Percentiles rank a stretch among this genome's conserved stretches.
Conservation (phyloP, 2,329 filamentous ascomycete genomes). For the Cordyceps pruinosa region DNA sequence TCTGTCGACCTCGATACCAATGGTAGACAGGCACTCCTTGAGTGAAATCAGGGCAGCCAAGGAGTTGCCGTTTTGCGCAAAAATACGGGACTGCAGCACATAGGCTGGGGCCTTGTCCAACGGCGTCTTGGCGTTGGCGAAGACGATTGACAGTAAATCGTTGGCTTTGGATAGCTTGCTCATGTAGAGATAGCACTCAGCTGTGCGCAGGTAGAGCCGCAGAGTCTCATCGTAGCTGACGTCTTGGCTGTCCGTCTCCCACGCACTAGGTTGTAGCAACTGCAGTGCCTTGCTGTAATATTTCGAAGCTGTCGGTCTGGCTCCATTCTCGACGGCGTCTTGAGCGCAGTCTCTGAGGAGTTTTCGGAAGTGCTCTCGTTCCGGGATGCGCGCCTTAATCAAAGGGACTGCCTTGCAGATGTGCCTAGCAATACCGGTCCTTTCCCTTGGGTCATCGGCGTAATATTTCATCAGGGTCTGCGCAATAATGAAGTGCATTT, state of each 20-base stretch:
- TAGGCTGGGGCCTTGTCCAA: conserved; percentile 79
- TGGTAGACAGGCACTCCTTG: conserved; percentile 61
- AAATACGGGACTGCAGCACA: conserved; percentile 74
- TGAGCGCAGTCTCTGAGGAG: conserved; percentile 74
- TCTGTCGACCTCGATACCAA: conserved; percentile 60
- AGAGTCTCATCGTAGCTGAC: conserved; percentile 82
- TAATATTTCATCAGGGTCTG: conserved; percentile 72
- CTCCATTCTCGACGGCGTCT: conserved; percentile 72
- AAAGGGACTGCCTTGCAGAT: conserved; percentile 71
- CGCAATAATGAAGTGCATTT: conserved; percentile 89
- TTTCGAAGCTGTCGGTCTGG: conserved; percentile 71
- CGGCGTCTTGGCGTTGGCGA: conserved; percentile 60
- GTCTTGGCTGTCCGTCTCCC: conserved; percentile 63
- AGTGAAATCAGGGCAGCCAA: conserved; percentile 61
- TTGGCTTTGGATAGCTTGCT: conserved; percentile 62
- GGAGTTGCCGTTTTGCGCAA: conserved; percentile 66
- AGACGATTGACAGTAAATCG: conserved; percentile 61
- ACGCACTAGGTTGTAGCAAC: conserved; percentile 73
- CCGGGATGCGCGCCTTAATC: conserved; percentile 58
- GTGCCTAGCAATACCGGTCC: conserved; percentile 72
- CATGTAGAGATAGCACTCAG: conserved; percentile 78
- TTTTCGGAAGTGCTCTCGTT: conserved; percentile 62
- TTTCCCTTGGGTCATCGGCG: conserved; percentile 50
- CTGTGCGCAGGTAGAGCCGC: conserved; percentile 67
- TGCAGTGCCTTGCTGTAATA: conserved; percentile 72